Base-by-base conservation (phyloP, 371 early-diverging fungal species). In the Gilbertella persicaria region DNA sequence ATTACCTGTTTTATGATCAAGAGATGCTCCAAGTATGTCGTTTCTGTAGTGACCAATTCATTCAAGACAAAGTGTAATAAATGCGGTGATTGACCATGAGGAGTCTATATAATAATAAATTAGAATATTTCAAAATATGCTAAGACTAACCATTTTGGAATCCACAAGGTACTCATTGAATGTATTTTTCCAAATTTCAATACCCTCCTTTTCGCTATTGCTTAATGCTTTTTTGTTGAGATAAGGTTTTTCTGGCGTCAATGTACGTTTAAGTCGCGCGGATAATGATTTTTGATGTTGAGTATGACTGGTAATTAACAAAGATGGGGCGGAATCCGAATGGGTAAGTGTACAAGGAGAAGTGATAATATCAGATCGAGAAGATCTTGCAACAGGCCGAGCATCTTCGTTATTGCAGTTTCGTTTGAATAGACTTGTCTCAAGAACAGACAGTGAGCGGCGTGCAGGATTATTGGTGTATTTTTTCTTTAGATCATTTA, bases 21-120 rank as follows among this genome's bases (percentile, higher is more conserved):
- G 30, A 79, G 45, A 44, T 76, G 79, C 26, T 59, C 61, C 13
- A 79, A 55, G 48, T 76, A 79, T 14, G 77, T 76, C 23, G 62
- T 57, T 60, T 79, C 79, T 14, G 76, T 79, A 10, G 77, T 60
- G 19, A 74, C 50, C 19, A 79, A 41, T 64, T 79, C 79, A 10
- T 62, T 60, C 17, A 67, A 58, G 25, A 76, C 68, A 50, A 67
- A 79, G 19, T 62, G 67, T 23, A 67, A 48, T 45, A 76, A 62
- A 61, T 71, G 69, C 2, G 55, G 41, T 12, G 71, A 66, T 33
- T 61, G 66, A 19, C 46, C 56, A 43, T 53, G 60, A 53, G 52
- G 43, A 16, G 33, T 10, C 41, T 58, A 40, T 30, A 20, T 7
- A 28, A 50, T 38, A 36, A 38, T 20, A 48, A 25, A 24, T 5